These are phyloP conservation scores for Quercus dentata DNA, from an alignment of 306 rosid genomes.

Conservation along the genomic window DNA sequence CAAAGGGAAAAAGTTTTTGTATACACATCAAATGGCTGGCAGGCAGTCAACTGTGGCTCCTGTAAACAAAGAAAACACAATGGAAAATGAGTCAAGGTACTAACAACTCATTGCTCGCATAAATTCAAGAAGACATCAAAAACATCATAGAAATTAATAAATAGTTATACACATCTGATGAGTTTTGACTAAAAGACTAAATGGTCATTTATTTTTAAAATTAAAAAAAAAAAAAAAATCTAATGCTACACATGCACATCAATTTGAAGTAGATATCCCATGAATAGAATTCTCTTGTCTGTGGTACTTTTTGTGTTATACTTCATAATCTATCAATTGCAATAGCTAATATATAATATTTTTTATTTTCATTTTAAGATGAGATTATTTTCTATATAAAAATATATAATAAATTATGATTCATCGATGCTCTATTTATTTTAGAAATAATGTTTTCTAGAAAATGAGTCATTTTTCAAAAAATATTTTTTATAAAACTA, in stretches of 20 bases:
- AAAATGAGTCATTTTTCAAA: too few species aligned
- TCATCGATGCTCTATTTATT: too few species aligned
- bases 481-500: too few species aligned
- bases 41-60: conserved; percentile 90
- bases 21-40: conserved; percentile 77
- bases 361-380: too few species aligned
- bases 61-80: conserved; percentile 37
- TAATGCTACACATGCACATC: background rate
- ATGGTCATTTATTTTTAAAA: background rate
- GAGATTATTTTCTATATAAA: too few species aligned
- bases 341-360: too few species aligned
- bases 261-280: background rate
- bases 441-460: too few species aligned
- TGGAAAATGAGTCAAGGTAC: conserved; percentile 1
- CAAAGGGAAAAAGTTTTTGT: conserved; percentile 67
- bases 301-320: too few species aligned
- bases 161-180: background rate
- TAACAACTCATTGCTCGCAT: background rate
- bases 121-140: background rate
- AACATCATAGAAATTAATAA: background rate
- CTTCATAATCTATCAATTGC: too few species aligned
- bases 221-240: too few species aligned
- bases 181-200: background rate
- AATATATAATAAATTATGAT: too few species aligned
- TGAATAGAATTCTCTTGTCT: too few species aligned